phyloP scores from a whole-genome alignment of 768 basidiomycete genomes.

The Russula sp. region DNA sequence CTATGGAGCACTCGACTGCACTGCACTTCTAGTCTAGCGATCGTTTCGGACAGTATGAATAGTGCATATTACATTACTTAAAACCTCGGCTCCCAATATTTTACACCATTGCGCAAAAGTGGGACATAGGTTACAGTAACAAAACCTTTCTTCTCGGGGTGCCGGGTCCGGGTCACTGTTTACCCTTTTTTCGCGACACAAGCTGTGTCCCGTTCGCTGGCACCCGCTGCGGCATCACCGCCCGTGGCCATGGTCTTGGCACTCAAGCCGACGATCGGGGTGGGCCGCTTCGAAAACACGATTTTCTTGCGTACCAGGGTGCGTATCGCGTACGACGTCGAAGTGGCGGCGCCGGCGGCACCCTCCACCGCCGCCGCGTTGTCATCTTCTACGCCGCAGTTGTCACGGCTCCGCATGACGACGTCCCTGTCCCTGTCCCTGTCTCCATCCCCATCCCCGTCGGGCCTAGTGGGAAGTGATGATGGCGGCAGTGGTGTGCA shows the following conservation, averaged over 20 bases:
- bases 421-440: constrained; percentile 5
- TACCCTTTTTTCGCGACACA: background rate
- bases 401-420: constrained; percentile 26
- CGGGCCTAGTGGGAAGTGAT: background rate
- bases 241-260: background rate
- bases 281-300: constrained; percentile 76
- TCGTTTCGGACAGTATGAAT: no score
- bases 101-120: no score
- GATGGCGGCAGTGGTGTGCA: constrained; percentile 20
- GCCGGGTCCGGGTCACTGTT: background rate
- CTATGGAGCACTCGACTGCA: no score
- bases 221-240: background rate
- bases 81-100: no score
- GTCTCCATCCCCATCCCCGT: background rate
- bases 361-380: constrained; percentile 8
- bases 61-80: no score
- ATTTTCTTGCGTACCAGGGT: constrained; percentile 79
- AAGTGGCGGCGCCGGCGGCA: background rate
- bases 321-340: constrained; percentile 36
- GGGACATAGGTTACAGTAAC: no score
- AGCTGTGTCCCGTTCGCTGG: background rate
- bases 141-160: background rate
- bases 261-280: constrained; percentile 49
- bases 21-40: no score
- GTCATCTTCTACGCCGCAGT: constrained; percentile 11